Percentiles rank a stretch among this genome's conserved stretches.
Conservation (phyloP, 257 asterid genomes). For the Craterostigma plantagineum region DNA sequence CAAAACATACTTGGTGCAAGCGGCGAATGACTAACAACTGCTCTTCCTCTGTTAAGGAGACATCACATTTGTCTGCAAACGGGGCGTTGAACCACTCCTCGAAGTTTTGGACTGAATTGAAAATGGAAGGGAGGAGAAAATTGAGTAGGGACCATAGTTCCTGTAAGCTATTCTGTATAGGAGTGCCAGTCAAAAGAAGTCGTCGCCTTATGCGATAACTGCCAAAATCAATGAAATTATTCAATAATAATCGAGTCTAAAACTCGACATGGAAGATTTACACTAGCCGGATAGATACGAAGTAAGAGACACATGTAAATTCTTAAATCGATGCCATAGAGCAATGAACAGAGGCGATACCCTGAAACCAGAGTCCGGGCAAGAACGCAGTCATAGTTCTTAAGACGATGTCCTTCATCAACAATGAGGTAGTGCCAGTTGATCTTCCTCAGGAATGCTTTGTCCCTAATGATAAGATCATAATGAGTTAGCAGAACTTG, state of each 20-base stretch:
- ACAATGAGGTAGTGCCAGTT: conserved; percentile 89
- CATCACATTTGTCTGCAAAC: conserved; percentile 18
- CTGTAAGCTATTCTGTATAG: neutral
- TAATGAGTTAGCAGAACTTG: conserved; percentile 88
- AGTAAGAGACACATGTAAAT: neutral
- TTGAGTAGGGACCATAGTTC: neutral
- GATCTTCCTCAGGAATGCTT: conserved; percentile 72
- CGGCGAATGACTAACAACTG: neutral
- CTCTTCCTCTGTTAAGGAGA: neutral
- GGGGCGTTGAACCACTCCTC: conserved; percentile 1
- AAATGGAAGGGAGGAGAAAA: neutral
- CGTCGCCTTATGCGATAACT: conserved; percentile 69
- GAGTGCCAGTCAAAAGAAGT: neutral
- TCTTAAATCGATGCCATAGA: too few relatives aligned
- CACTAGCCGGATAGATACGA: neutral
- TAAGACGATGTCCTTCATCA: conserved; percentile 96
- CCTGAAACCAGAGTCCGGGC: conserved; percentile 80
- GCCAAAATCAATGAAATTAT: conserved; percentile 21
- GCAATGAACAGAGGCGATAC: conserved; percentile 20
- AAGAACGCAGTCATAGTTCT: conserved; percentile 88
- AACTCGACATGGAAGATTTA: conserved; percentile 1
- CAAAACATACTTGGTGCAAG: conserved; percentile 30
- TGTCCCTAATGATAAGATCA: conserved; percentile 91
- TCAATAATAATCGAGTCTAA: conserved; percentile 10
- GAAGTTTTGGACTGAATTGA: neutral